Evolutionary conservation across 495 filamentous ascomycete species (phyloP), one percentile per base, ranked within the genome.

Genomic region (Aspergillus sparsus): DNA sequence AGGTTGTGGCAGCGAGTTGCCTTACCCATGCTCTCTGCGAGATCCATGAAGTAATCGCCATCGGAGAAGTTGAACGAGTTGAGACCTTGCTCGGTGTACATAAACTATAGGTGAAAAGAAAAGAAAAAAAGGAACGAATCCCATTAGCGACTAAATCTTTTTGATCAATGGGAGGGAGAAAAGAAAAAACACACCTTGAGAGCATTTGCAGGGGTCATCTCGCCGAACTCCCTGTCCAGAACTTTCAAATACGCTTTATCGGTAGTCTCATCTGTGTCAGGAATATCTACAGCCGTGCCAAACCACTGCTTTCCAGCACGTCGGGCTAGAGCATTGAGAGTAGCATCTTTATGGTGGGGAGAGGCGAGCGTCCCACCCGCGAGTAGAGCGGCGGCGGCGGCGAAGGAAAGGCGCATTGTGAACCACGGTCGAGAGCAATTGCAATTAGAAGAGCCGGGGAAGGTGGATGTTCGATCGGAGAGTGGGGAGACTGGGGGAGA

Each of bases 1-100:
- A 85, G 71, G 6, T 82, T 83, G 67, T 87, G 82, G 62, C 82
- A 85, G n/a, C 82, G 71, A 44, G 86, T 63, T 5, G 70, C 49
- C 67, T 83, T 74, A 35, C 71, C 70, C 44, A 77, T 77, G 7
- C 49, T 55, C 54, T 72, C 69, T 6, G 84, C 81, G 10, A 77
- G 63, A 51, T 71, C 65, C 13, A 80, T 65, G 57, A 83, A 71
- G 34, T 76, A 67, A 35, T 83, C 80, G n/a, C 76, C 82, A 5
- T 61, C 62, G 32, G 64, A 64, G 64, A 73, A 85, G 60, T 67
- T 78, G 73, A 86, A 87, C 35, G 65, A 59, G 47, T 68, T 65
- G 32, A 68, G 72, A 46, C 69, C 49, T 5, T 72, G 77, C 67
- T 80, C 77, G 45, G 71, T 77, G 66, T 69, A 76, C 12, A 46